These are phyloP conservation scores for Trichoderma sp. DNA, from an alignment of 2,329 filamentous ascomycete genomes.

Conservation along the genomic window DNA sequence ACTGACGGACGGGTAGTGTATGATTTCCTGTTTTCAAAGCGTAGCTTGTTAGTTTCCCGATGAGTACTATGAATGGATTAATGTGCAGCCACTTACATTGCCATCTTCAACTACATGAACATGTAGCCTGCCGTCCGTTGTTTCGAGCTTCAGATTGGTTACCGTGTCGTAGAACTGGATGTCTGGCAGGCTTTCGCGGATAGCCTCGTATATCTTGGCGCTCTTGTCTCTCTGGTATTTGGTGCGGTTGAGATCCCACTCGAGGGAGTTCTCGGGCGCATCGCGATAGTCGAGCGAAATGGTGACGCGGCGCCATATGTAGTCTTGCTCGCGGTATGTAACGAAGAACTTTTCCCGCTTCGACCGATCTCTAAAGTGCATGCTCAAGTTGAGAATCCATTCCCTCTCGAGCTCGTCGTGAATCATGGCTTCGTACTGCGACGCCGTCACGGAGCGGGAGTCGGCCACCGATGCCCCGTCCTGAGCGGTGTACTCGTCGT, in stretches of 20 bases:
- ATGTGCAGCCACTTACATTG: constrained; percentile 53
- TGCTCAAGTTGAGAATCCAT: constrained; percentile 97
- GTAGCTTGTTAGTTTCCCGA: neutral
- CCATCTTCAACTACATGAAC: constrained; percentile 98
- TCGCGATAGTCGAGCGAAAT: constrained; percentile 90
- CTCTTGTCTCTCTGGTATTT: constrained; percentile 90
- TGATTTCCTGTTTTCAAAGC: constrained; percentile 67
- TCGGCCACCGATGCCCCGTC: constrained; percentile 39
- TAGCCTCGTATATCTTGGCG: constrained; percentile 87
- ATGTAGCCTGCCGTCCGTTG: constrained; percentile 79
- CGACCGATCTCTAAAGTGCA: constrained; percentile 94
- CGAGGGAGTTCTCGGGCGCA: constrained; percentile 75
- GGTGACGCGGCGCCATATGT: constrained; percentile 81
- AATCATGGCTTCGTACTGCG: constrained; percentile 61
- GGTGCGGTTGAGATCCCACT: constrained; percentile 73
- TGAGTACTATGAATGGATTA: too few relatives aligned
- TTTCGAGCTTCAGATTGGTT: constrained; percentile 92
- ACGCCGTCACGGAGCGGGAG: constrained; percentile 47
- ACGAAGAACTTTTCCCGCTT: constrained; percentile 97
- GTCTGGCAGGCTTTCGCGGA: constrained; percentile 84
- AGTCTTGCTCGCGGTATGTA: constrained; percentile 79
- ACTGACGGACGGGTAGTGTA: constrained; percentile 72
- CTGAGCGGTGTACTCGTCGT: constrained; percentile 19
- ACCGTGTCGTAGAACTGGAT: constrained; percentile 97
- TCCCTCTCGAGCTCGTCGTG: constrained; percentile 78